A percentile compares a stretch with the other conserved stretches of the same genome.
Evolutionary conservation across 805 yeast genomes (phyloP).

Genomic region (Lachancea nothofagi): DNA sequence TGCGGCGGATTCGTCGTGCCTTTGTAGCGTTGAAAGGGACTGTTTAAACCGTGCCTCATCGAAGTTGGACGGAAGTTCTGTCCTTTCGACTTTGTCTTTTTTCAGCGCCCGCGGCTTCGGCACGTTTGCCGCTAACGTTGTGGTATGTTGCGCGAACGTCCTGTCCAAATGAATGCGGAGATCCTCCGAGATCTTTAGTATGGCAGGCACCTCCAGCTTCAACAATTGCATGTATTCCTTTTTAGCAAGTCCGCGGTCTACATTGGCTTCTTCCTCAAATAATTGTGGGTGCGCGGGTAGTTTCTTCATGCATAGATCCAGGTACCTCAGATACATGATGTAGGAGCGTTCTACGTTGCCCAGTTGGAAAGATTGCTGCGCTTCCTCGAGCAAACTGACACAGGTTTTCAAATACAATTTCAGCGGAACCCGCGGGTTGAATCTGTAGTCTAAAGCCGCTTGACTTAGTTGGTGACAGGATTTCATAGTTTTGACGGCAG

Average conservation of each 20-base stretch:
- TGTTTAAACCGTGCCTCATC: conserved; percentile 26
- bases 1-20: neutral
- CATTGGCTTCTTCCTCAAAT: neutral
- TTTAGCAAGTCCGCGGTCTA: conserved; percentile 14
- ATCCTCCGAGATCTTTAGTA: conserved; percentile 27
- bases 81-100: conserved; percentile 3
- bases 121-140: conserved; percentile 26
- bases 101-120: conserved; percentile 15
- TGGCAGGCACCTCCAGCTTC: conserved; percentile 31
- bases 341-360: conserved; percentile 46
- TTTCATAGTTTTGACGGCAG: conserved; percentile 4
- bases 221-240: conserved; percentile 25
- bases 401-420: conserved; percentile 50
- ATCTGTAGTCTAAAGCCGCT: conserved; percentile 52
- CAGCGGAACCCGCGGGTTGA: conserved; percentile 45
- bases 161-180: conserved; percentile 21
- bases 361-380: conserved; percentile 37
- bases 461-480: conserved; percentile 22
- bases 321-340: conserved; percentile 50
- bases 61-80: conserved; percentile 22
- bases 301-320: conserved; percentile 40
- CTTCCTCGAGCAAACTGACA: conserved; percentile 40
- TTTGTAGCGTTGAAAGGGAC: conserved; percentile 15
- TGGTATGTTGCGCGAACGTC: conserved; percentile 19
- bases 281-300: conserved; percentile 27